Percentiles rank a stretch among this genome's conserved stretches.
phyloP scores from a whole-genome alignment of 2,329 filamentous ascomycete genomes.

The Chalaropsis ovoidea region DNA sequence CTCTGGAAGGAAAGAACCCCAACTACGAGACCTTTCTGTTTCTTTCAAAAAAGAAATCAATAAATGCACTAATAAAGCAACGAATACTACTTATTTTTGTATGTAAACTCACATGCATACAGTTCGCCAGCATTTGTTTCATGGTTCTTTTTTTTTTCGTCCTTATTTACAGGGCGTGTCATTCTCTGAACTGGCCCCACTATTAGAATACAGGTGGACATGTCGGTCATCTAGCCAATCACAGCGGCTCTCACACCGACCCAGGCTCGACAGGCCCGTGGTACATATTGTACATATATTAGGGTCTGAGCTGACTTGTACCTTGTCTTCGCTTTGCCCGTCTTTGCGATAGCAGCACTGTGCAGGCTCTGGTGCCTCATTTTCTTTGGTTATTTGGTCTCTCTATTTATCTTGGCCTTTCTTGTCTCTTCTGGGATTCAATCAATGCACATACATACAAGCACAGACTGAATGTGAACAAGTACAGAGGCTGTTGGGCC shows the following conservation, averaged over 20 bases:
- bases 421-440: not conserved
- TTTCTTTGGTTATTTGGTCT: not conserved
- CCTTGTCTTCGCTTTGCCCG: not conserved
- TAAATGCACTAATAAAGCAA: not conserved
- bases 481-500: too few species aligned
- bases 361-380: not conserved
- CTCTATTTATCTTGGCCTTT: not conserved
- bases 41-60: not conserved
- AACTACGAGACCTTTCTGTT: not conserved
- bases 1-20: not conserved
- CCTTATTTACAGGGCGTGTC: not conserved
- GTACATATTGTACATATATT: too few species aligned
- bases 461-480: too few species aligned
- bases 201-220: not conserved
- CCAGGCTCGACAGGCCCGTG: not conserved
- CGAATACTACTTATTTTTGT: too few species aligned
- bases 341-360: not conserved
- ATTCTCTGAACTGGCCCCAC: not conserved
- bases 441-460: too few species aligned
- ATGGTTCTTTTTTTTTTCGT: not conserved
- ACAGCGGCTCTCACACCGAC: not conserved
- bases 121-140: conserved; percentile 4
- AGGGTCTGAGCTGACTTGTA: too few species aligned
- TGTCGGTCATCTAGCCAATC: not conserved
- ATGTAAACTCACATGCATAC: not conserved